Conservation (phyloP, 305 asterid species). For the Fraxinus baroniana region DNA sequence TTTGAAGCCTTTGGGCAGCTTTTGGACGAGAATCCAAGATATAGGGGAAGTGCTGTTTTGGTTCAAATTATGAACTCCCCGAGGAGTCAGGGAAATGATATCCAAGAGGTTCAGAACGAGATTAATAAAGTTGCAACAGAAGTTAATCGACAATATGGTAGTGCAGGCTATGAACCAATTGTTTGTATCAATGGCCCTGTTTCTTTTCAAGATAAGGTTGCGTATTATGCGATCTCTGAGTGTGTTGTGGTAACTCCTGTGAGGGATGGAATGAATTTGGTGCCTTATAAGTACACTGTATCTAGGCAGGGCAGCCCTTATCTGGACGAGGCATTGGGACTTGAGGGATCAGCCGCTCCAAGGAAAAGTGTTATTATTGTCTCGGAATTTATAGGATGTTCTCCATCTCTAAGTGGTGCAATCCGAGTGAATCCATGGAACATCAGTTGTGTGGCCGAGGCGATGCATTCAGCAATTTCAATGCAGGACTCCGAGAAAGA, state of each 20-base stretch:
- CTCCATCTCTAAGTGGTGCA: slow-evolving; percentile 88
- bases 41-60: slow-evolving; percentile 53
- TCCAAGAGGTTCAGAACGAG: slow-evolving; percentile 69
- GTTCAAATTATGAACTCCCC: slow-evolving; percentile 77
- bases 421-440: slow-evolving; percentile 89
- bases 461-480: slow-evolving; percentile 48
- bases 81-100: slow-evolving; percentile 69
- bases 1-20: slow-evolving; percentile 65
- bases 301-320: slow-evolving; percentile 61
- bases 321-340: slow-evolving; percentile 53
- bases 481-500: slow-evolving; percentile 69
- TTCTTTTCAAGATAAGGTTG: slow-evolving; percentile 64
- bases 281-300: slow-evolving; percentile 71
- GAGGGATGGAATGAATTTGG: slow-evolving; percentile 88
- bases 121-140: slow-evolving; percentile 46
- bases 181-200: slow-evolving; percentile 63
- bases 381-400: slow-evolving; percentile 86
- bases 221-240: slow-evolving; percentile 63
- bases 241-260: slow-evolving; percentile 89
- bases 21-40: slow-evolving; percentile 49
- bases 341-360: slow-evolving; percentile 22
- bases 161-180: slow-evolving; percentile 58
- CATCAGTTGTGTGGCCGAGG: slow-evolving; percentile 56
- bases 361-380: slow-evolving; percentile 71
- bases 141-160: slow-evolving; percentile 50